These are phyloP conservation scores for Colletotrichum eremochloae DNA, from an alignment of 2,329 filamentous ascomycete species.

Conservation along the genomic window DNA sequence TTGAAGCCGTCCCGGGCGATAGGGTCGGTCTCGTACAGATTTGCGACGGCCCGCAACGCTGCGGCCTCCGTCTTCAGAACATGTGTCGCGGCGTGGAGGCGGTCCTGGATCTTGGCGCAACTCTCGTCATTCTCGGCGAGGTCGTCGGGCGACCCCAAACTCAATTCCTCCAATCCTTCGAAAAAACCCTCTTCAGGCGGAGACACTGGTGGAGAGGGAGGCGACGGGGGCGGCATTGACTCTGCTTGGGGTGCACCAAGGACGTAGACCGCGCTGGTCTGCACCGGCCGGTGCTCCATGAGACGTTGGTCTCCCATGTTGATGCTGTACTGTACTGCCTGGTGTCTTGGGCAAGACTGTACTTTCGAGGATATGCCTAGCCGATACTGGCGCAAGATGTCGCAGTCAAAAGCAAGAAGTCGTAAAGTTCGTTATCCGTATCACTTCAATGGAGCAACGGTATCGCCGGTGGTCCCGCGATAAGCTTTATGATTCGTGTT, in stretches of 20 bases:
- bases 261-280: conserved; percentile 65
- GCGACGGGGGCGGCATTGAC: conserved; percentile 62
- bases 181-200: conserved; percentile 36
- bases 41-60: conserved; percentile 80
- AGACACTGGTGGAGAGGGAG: conserved; percentile 57
- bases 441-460: conserved; percentile 3
- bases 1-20: conserved; percentile 78
- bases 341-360: not conserved
- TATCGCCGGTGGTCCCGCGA: not conserved
- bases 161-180: conserved; percentile 41
- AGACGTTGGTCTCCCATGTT: conserved; percentile 40
- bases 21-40: conserved; percentile 79
- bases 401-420: conserved; percentile 1
- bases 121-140: conserved; percentile 44
- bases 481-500: conserved; percentile 1
- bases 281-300: conserved; percentile 58
- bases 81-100: conserved; percentile 77
- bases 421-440: conserved; percentile 28
- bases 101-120: conserved; percentile 47
- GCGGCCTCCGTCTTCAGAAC: conserved; percentile 89
- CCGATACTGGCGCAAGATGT: not conserved
- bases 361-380: not conserved
- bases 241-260: conserved; percentile 55
- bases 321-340: not conserved
- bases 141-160: conserved; percentile 39